phyloP scores from a whole-genome alignment of 2,329 filamentous ascomycete genomes.

The Sordariomycetes sp. region DNA sequence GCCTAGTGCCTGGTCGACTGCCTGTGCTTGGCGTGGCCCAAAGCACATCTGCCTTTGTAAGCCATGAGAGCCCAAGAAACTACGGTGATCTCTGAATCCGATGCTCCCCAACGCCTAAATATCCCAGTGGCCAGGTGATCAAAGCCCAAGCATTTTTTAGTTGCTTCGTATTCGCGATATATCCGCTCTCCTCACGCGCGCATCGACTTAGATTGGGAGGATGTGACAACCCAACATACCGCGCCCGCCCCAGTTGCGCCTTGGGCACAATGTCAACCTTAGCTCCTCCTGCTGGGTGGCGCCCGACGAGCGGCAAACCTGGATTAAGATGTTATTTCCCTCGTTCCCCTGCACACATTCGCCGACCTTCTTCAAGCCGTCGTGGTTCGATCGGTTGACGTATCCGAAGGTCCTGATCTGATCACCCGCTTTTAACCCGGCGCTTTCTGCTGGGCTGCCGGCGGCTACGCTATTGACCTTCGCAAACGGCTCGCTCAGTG shows the following conservation, averaged over 20 bases:
- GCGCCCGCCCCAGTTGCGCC: slow-evolving; percentile 79
- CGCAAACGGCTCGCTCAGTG: slow-evolving; percentile 52
- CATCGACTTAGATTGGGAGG: slow-evolving; percentile 54
- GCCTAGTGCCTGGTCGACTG: no score
- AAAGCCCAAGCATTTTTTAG: no score
- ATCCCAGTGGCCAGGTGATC: no score
- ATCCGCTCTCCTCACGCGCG: no score
- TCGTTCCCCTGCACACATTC: slow-evolving; percentile 85
- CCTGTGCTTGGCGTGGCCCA: no score
- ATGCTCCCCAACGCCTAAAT: no score
- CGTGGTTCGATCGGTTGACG: slow-evolving; percentile 77
- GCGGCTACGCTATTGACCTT: slow-evolving; percentile 77
- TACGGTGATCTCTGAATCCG: no score
- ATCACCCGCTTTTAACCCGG: slow-evolving; percentile 75
- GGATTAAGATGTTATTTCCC: slow-evolving; percentile 63
- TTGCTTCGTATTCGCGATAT: no score
- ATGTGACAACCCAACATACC: slow-evolving; percentile 88
- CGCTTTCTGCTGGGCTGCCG: slow-evolving; percentile 71
- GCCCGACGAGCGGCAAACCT: slow-evolving; percentile 42
- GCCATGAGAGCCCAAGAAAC: no score
- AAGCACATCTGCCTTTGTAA: no score
- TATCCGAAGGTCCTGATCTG: slow-evolving; percentile 76
- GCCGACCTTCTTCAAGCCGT: slow-evolving; percentile 76
- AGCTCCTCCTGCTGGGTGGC: slow-evolving; percentile 44
- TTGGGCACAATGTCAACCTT: slow-evolving; percentile 64